Conservation (phyloP, 1,284 basidiomycete species). For the Apiotrichum gamsii region DNA sequence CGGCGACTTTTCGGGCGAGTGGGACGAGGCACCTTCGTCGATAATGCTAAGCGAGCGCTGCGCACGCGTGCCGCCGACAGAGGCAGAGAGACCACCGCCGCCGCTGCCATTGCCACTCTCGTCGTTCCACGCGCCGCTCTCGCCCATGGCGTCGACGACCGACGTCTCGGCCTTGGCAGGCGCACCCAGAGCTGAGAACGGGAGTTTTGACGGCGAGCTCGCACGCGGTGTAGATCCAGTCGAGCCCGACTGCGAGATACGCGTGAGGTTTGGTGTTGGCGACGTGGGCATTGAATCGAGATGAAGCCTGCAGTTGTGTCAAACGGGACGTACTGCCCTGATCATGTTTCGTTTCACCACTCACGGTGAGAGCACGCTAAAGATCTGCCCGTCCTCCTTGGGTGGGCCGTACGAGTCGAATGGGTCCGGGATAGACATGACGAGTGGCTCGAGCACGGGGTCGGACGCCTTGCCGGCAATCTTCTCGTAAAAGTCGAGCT, state of each 20-base stretch:
- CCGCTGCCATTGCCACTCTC: not conserved
- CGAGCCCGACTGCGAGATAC: conserved; percentile 19
- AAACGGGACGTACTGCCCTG: too few relatives aligned
- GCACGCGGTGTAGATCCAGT: conserved; percentile 14
- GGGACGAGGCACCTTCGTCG: conserved; percentile 28
- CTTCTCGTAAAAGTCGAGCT: conserved; percentile 48
- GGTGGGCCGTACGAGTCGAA: conserved; percentile 87
- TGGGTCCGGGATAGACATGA: conserved; percentile 82
- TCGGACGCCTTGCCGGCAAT: conserved; percentile 69
- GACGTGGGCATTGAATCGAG: conserved; percentile 33
- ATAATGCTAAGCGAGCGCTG: conserved; percentile 44
- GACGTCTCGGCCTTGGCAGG: conserved; percentile 7
- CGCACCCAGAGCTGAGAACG: conserved; percentile 14
- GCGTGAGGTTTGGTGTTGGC: conserved; percentile 32
- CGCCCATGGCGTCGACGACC: conserved; percentile 26
- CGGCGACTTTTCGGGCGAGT: too few relatives aligned
- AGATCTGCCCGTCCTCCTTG: conserved; percentile 82
- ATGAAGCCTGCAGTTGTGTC: conserved; percentile 17
- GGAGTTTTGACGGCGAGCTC: conserved; percentile 20
- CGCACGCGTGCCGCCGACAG: too few relatives aligned
- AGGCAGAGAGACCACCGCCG: too few relatives aligned
- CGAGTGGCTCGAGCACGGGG: conserved; percentile 81
- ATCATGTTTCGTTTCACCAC: conserved; percentile 45
- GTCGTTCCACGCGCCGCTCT: conserved; percentile 23
- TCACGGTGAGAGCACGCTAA: conserved; percentile 78